Conservation (phyloP, 257 asterid genomes). For the Parsonsia alboflavescens region DNA sequence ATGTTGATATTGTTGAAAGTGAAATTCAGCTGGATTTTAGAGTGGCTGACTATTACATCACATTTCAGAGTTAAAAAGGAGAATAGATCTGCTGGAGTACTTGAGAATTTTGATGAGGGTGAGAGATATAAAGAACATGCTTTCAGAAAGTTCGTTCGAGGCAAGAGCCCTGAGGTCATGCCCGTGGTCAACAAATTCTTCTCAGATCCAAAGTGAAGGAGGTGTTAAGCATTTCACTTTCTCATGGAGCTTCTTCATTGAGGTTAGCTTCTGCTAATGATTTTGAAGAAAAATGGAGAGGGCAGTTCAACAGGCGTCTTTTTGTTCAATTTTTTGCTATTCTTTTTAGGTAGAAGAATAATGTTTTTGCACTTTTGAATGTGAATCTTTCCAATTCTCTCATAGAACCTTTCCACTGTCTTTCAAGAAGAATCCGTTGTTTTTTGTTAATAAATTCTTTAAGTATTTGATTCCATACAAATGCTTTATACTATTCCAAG, state of each 20-base stretch:
- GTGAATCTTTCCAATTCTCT: background rate
- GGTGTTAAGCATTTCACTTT: background rate
- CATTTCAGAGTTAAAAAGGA: constrained; percentile 30
- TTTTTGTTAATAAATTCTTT: background rate
- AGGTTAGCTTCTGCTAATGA: background rate
- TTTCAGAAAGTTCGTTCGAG: constrained; percentile 39
- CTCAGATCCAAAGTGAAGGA: constrained; percentile 26
- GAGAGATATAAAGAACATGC: constrained; percentile 32
- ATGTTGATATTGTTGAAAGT: background rate
- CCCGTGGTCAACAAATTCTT: constrained; percentile 36
- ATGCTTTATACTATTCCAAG: background rate
- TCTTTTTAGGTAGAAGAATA: background rate
- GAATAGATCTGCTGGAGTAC: constrained; percentile 42
- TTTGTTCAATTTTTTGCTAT: background rate
- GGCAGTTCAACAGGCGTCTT: background rate
- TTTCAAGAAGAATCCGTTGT: background rate
- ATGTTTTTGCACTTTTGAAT: constrained; percentile 1
- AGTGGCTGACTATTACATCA: background rate
- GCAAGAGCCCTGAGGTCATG: constrained; percentile 37
- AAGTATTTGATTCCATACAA: no score
- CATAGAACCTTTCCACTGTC: background rate
- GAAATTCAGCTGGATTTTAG: background rate
- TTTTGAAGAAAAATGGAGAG: background rate
- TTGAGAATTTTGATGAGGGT: constrained; percentile 43
- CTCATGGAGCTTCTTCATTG: no score